Percentiles rank a stretch among this genome's conserved stretches.
phyloP scores from a whole-genome alignment of 306 rosid genomes.

The Rubus parviflorus region DNA sequence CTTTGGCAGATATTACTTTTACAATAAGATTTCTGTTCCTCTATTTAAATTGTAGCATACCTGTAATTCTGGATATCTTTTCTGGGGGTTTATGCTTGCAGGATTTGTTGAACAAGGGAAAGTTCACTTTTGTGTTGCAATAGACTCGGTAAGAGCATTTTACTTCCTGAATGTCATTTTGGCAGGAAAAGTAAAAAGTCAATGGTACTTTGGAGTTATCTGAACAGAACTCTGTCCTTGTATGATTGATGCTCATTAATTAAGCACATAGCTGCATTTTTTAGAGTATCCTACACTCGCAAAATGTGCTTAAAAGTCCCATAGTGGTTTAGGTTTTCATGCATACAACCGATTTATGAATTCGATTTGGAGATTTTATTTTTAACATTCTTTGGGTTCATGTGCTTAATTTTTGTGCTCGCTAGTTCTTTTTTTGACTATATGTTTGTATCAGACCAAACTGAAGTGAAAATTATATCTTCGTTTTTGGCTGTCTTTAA shows the following conservation, averaged over 20 bases:
- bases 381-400: background rate
- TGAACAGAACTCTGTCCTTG: background rate
- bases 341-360: background rate
- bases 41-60: background rate
- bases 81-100: conserved; percentile 32
- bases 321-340: background rate
- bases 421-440: background rate
- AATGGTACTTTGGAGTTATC: conserved; percentile 12
- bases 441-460: background rate
- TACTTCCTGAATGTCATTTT: background rate
- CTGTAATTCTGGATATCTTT: conserved; percentile 7
- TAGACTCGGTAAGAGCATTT: conserved; percentile 65
- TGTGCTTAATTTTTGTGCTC: background rate
- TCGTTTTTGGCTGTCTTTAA: background rate
- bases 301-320: background rate
- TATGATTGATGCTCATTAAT: background rate
- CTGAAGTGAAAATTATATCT: background rate
- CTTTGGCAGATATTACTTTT: background rate
- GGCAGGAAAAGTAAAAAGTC: conserved; percentile 5
- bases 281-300: background rate
- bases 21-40: background rate
- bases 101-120: conserved; percentile 66
- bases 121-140: conserved; percentile 59
- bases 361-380: background rate
- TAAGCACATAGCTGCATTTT: background rate